Percentiles rank a stretch among this genome's conserved stretches.
phyloP scores from a whole-genome alignment of 2,329 filamentous ascomycete species.

The Diaporthe sp. region DNA sequence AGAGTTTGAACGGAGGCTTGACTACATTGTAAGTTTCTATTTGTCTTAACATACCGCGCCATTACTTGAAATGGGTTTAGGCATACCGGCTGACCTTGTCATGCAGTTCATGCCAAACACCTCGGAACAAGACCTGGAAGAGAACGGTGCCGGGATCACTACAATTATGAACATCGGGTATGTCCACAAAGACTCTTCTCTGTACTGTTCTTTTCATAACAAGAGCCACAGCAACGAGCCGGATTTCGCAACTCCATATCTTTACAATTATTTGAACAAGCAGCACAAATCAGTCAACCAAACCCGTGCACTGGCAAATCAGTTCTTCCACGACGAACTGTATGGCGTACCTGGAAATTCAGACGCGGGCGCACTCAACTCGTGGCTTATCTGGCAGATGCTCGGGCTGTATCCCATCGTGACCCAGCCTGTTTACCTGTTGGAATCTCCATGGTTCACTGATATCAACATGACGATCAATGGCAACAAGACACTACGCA shows the following conservation, averaged over 20 bases:
- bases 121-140: constrained; percentile 43
- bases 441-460: constrained; percentile 77
- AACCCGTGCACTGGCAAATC: constrained; percentile 75
- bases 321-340: constrained; percentile 71
- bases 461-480: constrained; percentile 69
- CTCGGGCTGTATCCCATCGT: constrained; percentile 79
- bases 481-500: constrained; percentile 59
- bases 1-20: constrained; percentile 63
- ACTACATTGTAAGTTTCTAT: constrained; percentile 52
- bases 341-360: constrained; percentile 78
- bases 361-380: constrained; percentile 79
- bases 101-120: constrained; percentile 44
- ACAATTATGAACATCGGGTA: constrained; percentile 47
- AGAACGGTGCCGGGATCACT: constrained; percentile 44
- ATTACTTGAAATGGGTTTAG: background rate
- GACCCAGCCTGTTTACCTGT: constrained; percentile 78
- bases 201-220: constrained; percentile 64
- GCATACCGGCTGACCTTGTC: background rate
- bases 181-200: constrained; percentile 51
- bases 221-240: constrained; percentile 67
- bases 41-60: constrained; percentile 45
- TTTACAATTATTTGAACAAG: constrained; percentile 78
- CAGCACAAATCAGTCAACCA: constrained; percentile 68
- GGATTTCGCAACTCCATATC: constrained; percentile 74
- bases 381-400: constrained; percentile 76